Evolutionary conservation across 352 stramenopile genomes (phyloP), one percentile per base, ranked within the genome.

Genomic region (Plasmopara halstedii): DNA sequence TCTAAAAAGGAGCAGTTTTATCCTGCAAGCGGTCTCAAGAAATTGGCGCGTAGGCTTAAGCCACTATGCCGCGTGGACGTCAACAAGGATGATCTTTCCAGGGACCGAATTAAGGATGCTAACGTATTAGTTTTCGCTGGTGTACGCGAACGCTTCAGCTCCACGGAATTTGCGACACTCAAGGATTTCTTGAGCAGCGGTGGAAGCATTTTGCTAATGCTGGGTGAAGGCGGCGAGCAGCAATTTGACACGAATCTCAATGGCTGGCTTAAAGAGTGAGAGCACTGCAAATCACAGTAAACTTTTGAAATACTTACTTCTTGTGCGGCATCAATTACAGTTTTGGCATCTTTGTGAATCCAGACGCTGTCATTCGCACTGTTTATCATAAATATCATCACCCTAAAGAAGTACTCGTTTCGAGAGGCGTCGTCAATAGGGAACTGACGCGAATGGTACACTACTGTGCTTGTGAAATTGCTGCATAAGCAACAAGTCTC

Each of bases 301-400:
- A 17, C 13, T 13, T 22, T 29, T 38, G 2, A 7, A 20, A 7
- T 36, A 18, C 17, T 44, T 15, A 34, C 4, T 39, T 33, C 2
- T 18, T 19, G 14, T 44, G n/a, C 35, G n/a, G 4, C 13, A 11
- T 13, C 29, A 25, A 14, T 38, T 2, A 10, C 31, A 90, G 79
- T 43, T 91, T 77, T 35, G 83, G 83, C n/a, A 93, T 95, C 39
- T 85, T 76, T 38, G 62, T 93, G 40, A 93, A 95, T 40, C 59
- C 70, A 15, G 90, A 97, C 50, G 77, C 70, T 13, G 87, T 97
- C 4, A 89, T 97, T 23, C 72, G 93, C 34, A 95, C 85, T 10
- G 85, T 96, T 19, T 98, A 97, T 60, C 87, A 98, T 72, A 98
- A 98, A 62, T 98, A 98, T 53, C 75, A 97, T 33, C 94, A 98